Percentiles rank a stretch among this genome's conserved stretches.
phyloP scores from a whole-genome alignment of 148 eudicot species.

The Cornus suecica region DNA sequence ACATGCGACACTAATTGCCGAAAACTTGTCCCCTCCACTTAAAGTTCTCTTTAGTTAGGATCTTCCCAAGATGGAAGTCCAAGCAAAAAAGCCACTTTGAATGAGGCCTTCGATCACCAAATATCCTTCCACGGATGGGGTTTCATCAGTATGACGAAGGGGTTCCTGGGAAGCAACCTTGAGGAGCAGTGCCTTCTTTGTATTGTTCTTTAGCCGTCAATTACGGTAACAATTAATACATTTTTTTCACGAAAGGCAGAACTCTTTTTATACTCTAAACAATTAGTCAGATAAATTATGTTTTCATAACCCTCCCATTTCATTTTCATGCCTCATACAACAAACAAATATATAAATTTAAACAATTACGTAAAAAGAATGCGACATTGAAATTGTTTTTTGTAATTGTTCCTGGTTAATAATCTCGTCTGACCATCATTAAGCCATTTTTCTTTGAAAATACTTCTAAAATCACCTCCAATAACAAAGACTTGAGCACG shows the following conservation, averaged over 20 bases:
- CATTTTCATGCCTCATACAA: not conserved
- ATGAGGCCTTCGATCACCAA: too few species aligned
- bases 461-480: not conserved
- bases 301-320: not conserved
- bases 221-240: not conserved
- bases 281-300: not conserved
- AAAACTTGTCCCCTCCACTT: too few species aligned
- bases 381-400: not conserved
- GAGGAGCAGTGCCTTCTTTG: not conserved
- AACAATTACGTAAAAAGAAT: not conserved
- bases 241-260: not conserved
- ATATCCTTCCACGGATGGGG: too few species aligned
- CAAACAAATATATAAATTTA: too few species aligned
- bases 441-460: not conserved
- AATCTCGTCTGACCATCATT: not conserved
- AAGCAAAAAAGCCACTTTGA: too few species aligned
- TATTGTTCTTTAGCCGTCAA: not conserved
- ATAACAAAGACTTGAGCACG: not conserved
- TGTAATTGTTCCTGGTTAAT: not conserved
- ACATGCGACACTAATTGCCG: too few species aligned
- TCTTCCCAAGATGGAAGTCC: too few species aligned
- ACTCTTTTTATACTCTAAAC: not conserved
- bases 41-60: too few species aligned
- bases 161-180: not conserved
- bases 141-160: not conserved